A percentile compares a stretch with the other conserved stretches of the same genome.
Conservation (phyloP, 805 yeast genomes). For the Wickerhamiella bombiphila region DNA sequence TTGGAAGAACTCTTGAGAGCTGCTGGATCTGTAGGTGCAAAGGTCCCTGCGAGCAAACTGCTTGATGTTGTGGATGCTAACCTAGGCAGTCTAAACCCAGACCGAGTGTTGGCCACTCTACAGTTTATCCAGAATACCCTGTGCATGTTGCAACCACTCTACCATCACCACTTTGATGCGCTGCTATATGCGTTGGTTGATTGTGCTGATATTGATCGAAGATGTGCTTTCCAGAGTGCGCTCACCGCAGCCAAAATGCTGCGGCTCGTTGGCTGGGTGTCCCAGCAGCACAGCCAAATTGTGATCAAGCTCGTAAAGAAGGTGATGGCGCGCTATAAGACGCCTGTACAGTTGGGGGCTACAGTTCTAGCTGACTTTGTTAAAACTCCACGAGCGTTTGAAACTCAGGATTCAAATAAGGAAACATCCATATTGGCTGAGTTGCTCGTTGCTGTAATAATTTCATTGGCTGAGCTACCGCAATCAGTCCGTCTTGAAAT, state of each 20-base stretch:
- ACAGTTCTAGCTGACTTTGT: conserved; percentile 21
- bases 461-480: conserved; percentile 36
- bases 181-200: conserved; percentile 12
- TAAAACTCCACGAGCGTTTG: conserved; percentile 11
- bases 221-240: conserved; percentile 4
- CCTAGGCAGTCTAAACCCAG: conserved; percentile 6
- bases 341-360: conserved; percentile 25
- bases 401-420: conserved; percentile 19
- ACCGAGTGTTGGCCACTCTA: conserved; percentile 2
- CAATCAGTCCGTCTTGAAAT: conserved; percentile 50
- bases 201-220: conserved; percentile 8
- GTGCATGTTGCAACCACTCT: conserved; percentile 6
- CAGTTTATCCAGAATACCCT: conserved; percentile 9
- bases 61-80: not conserved
- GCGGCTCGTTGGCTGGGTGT: conserved; percentile 8
- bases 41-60: conserved; percentile 9
- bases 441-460: conserved; percentile 38
- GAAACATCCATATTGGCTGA: conserved; percentile 20
- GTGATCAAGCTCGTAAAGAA: conserved; percentile 16
- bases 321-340: conserved; percentile 33
- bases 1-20: conserved; percentile 5
- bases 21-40: conserved; percentile 5
- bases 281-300: conserved; percentile 8
- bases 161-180: conserved; percentile 12
- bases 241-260: conserved; percentile 5